Conservation (phyloP, 176 grass and related monocot genomes). For the Areca catechu region DNA sequence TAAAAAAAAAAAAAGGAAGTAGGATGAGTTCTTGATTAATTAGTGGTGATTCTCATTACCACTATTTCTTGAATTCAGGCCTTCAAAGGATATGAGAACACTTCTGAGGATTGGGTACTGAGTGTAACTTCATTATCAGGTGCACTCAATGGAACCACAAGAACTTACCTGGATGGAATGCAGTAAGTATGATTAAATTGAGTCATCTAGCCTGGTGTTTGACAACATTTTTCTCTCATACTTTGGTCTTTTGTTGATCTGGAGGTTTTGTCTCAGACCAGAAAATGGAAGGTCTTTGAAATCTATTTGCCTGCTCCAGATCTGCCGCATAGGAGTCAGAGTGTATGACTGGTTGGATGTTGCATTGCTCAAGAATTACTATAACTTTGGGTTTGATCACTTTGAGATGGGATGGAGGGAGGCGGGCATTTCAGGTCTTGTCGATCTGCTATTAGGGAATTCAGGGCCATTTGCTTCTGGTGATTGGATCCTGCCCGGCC, state of each 20-base stretch:
- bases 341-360: constrained; percentile 70
- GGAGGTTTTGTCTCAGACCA: constrained; percentile 13
- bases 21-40: too few relatives aligned
- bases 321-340: constrained; percentile 37
- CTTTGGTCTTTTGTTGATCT: too few relatives aligned
- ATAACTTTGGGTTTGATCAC: constrained; percentile 74
- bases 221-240: too few relatives aligned
- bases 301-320: constrained; percentile 36
- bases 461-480: constrained; percentile 51
- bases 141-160: constrained; percentile 63
- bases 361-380: constrained; percentile 53
- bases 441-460: constrained; percentile 27
- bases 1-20: too few relatives aligned
- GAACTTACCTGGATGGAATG: constrained; percentile 64
- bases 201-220: too few relatives aligned
- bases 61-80: constrained; percentile 19
- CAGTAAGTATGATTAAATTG: constrained; percentile 16
- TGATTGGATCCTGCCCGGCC: constrained; percentile 70
- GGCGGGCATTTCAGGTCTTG: constrained; percentile 15
- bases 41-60: too few relatives aligned
- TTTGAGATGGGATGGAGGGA: constrained; percentile 45
- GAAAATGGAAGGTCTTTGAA: constrained; percentile 37
- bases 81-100: constrained; percentile 41
- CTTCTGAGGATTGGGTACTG: constrained; percentile 57
- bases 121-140: constrained; percentile 79